A percentile compares a stretch with the other conserved stretches of the same genome.
Evolutionary conservation across 805 yeast species (phyloP).

Genomic region (Tetrapisispora phaffii): DNA sequence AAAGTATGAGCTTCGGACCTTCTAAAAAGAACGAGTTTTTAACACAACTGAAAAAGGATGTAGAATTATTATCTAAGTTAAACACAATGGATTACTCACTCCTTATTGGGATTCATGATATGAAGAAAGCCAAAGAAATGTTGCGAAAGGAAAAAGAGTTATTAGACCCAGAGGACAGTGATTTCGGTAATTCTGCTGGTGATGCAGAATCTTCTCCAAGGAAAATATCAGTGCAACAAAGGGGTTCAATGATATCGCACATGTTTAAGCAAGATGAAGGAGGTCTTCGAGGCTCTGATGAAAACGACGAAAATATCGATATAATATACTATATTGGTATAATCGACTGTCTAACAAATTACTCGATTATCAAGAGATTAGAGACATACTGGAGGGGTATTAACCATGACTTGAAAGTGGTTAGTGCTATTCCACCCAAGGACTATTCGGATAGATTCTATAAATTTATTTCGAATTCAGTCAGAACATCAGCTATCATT

Average conservation of each 20-base stretch:
- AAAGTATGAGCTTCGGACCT: conserved; percentile 68
- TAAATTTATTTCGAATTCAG: conserved; percentile 46
- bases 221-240: neutral
- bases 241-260: conserved; percentile 17
- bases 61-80: conserved; percentile 54
- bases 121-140: conserved; percentile 41
- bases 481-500: conserved; percentile 21
- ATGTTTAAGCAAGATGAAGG: conserved; percentile 73
- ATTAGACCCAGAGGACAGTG: conserved; percentile 15
- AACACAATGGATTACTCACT: conserved; percentile 95
- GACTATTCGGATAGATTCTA: conserved; percentile 87
- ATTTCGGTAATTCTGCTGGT: conserved; percentile 2
- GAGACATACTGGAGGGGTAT: conserved; percentile 83
- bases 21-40: conserved; percentile 48
- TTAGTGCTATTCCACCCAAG: conserved; percentile 82
- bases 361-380: conserved; percentile 58
- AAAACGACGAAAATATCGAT: conserved; percentile 39
- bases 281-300: conserved; percentile 66
- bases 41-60: conserved; percentile 67
- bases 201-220: neutral
- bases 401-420: conserved; percentile 53
- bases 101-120: conserved; percentile 78
- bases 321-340: conserved; percentile 84
- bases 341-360: conserved; percentile 84
- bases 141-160: neutral